Evolutionary conservation across 768 basidiomycete species (phyloP).

Genomic region (Trametes gibbosa): DNA sequence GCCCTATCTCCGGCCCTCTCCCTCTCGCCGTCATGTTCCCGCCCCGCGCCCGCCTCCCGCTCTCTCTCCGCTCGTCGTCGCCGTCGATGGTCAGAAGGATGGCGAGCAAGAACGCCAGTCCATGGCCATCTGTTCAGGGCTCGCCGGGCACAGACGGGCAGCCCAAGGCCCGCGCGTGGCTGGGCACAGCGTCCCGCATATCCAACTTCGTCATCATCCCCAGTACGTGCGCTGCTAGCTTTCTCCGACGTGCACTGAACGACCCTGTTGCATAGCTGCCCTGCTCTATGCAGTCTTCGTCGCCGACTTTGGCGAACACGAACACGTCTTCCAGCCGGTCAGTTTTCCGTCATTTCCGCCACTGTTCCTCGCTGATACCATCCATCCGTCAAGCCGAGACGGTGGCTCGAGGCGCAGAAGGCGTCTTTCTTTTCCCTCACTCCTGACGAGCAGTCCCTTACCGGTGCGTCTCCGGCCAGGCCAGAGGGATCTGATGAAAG

Average conservation of each 20-base stretch:
- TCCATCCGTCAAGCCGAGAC: slow-evolving; percentile 42
- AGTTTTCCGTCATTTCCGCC: slow-evolving; percentile 26
- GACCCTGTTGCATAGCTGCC: slow-evolving; percentile 46
- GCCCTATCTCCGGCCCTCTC: neutral
- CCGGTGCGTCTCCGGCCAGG: slow-evolving; percentile 13
- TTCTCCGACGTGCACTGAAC: too few relatives aligned
- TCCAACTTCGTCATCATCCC: slow-evolving; percentile 57
- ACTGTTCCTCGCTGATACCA: slow-evolving; percentile 1
- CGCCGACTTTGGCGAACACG: slow-evolving; percentile 66
- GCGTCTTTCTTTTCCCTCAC: slow-evolving; percentile 57
- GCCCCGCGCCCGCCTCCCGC: neutral
- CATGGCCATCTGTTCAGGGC: slow-evolving; percentile 7
- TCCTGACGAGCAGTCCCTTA: slow-evolving; percentile 50
- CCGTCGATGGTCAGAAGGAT: neutral
- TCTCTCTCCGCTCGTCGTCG: neutral
- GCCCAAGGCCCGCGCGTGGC: slow-evolving; percentile 19
- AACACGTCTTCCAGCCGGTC: slow-evolving; percentile 70
- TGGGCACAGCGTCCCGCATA: slow-evolving; percentile 41
- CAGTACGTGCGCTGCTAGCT: slow-evolving; percentile 35
- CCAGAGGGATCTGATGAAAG: neutral
- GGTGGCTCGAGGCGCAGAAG: slow-evolving; percentile 52
- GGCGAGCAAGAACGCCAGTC: slow-evolving; percentile 6
- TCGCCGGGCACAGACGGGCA: neutral
- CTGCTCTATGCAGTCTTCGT: slow-evolving; percentile 57
- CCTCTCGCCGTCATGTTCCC: slow-evolving; percentile 11